These are phyloP conservation scores for Aphanomyces euteiches DNA, from an alignment of 352 stramenopile species.

Conservation along the genomic window DNA sequence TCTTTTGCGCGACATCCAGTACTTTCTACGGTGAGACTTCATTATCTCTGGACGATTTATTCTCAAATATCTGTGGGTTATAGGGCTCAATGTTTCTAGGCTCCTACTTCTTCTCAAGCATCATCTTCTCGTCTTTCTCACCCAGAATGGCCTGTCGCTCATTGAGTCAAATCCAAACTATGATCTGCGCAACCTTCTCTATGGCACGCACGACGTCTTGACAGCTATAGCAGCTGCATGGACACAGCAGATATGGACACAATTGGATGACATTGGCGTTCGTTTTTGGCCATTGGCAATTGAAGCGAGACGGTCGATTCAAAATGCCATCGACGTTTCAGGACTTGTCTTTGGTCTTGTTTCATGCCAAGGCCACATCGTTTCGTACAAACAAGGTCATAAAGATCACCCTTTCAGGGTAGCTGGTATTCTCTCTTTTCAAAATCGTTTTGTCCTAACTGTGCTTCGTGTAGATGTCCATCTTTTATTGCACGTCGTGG, in stretches of 20 bases:
- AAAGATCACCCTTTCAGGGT: slow-evolving; percentile 58
- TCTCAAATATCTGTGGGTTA: neutral
- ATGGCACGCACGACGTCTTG: slow-evolving; percentile 55
- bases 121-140: slow-evolving; percentile 21
- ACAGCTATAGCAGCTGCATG: slow-evolving; percentile 44
- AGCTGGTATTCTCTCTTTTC: slow-evolving; percentile 40
- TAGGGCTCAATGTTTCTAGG: slow-evolving; percentile 1
- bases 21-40: neutral
- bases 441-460: neutral
- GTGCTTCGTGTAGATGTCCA: slow-evolving; percentile 45
- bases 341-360: slow-evolving; percentile 63
- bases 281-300: slow-evolving; percentile 49
- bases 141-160: slow-evolving; percentile 14
- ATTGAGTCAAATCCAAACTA: slow-evolving; percentile 36
- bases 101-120: slow-evolving; percentile 11
- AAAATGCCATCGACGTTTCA: slow-evolving; percentile 42
- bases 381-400: slow-evolving; percentile 53
- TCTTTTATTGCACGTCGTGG: slow-evolving; percentile 69
- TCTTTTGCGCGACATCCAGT: slow-evolving; percentile 8
- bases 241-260: slow-evolving; percentile 37
- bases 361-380: slow-evolving; percentile 45
- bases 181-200: slow-evolving; percentile 65
- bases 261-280: slow-evolving; percentile 48
- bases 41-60: neutral
- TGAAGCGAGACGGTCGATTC: slow-evolving; percentile 43